Base-by-base conservation (phyloP, 1,284 basidiomycete genomes). In the Melampsora americana region DNA sequence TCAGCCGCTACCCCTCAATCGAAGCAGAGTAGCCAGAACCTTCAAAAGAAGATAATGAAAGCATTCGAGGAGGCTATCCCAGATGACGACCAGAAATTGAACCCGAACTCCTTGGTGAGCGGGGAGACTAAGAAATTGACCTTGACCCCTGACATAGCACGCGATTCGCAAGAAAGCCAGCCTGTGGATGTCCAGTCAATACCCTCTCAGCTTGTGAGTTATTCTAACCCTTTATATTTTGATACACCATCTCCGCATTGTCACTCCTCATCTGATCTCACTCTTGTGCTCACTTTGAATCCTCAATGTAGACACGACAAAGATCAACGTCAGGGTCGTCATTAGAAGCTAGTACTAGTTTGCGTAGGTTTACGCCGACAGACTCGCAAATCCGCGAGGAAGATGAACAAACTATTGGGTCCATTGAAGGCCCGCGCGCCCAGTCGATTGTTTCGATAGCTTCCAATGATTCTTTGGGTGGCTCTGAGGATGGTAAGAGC, bases 91-190 rank as follows among this genome's bases (percentile, higher is more conserved):
- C 23, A 64, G 5, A 59, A 69, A 50, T 30, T 67, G 16, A 62
- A 48, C 42, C 56, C 72, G 26, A 60, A 74, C 44, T 48, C 30
- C 46, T 26, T 64, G 6, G 26, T 30, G 20, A 39, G 28, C 30
- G 61, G 61, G 20, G 73, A 76, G 48, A 76, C 73, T 62, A 76
- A 76, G 66, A 76, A 69, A 64, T 66, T 76, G 44, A 76, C 73
- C 12, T 56, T 76, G 0, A 76, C 73, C 1, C 73, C 73, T 26
- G 73, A 76, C 39, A 69, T 76, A 39, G 73, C 73, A 18, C 66
- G 73, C 48, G 66, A 68, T 62, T 44, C 66, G 30, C 26, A 32
- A 16, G 73, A 69, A 30, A 28, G 23, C 32, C 32, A 32, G 14
- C 30, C 30, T 28, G 46, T 65, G n/a, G 44, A 18, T 35, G 28